Conservation (phyloP, 257 asterid species). For the Dorcoceras hygrometricum region DNA sequence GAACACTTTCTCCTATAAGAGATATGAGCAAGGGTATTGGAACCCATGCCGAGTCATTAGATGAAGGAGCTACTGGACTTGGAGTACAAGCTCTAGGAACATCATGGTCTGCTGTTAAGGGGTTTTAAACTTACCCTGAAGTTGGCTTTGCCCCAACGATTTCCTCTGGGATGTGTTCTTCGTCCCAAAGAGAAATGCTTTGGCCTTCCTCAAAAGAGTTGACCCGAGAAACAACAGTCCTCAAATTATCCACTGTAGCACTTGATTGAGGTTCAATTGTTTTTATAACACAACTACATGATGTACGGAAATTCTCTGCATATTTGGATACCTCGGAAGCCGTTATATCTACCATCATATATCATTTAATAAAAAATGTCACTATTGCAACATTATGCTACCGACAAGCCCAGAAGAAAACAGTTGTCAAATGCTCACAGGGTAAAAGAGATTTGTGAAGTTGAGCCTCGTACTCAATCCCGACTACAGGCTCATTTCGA, state of each 20-base stretch:
- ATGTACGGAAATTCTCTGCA: constrained; percentile 67
- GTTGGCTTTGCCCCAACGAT: constrained; percentile 61
- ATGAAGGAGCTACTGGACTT: constrained; percentile 17
- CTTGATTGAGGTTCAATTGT: constrained; percentile 85
- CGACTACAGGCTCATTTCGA: constrained; percentile 90
- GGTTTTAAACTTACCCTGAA: constrained; percentile 66
- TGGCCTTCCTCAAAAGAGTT: constrained; percentile 62
- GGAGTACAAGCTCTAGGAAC: constrained; percentile 3
- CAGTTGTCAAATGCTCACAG: constrained; percentile 45
- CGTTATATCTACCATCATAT: constrained; percentile 55
- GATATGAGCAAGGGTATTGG: constrained; percentile 15
- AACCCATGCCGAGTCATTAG: constrained; percentile 24
- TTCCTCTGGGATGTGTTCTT: constrained; percentile 85
- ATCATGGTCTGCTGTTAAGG: constrained; percentile 1
- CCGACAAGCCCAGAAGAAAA: constrained; percentile 11
- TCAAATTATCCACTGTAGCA: constrained; percentile 65
- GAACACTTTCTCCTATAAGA: constrained; percentile 18
- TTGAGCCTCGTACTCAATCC: constrained; percentile 88
- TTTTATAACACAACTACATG: constrained; percentile 78
- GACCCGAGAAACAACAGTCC: constrained; percentile 58
- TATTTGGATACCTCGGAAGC: constrained; percentile 80
- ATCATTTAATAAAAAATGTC: constrained; percentile 21
- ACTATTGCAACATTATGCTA: constrained; percentile 12
- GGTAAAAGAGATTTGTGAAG: constrained; percentile 89
- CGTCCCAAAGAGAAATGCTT: constrained; percentile 73